phyloP scores from a whole-genome alignment of 768 basidiomycete genomes.

The Russula lepida region DNA sequence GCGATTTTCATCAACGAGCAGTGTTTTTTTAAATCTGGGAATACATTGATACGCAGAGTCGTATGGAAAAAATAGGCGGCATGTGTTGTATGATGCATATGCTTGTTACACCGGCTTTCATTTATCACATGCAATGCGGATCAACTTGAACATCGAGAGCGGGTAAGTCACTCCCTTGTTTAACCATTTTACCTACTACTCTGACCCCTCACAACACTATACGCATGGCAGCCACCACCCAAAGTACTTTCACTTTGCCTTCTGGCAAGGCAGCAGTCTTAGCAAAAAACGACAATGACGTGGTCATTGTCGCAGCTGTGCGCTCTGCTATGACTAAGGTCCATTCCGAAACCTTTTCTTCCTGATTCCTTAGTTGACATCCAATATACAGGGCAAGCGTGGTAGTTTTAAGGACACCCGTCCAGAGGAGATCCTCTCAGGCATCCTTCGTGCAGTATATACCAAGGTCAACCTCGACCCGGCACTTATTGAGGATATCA shows the following conservation, averaged over 20 bases:
- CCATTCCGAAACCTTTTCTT: conserved; percentile 1
- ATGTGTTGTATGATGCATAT: too few species aligned
- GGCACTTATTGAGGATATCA: conserved; percentile 72
- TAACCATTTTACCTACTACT: too few species aligned
- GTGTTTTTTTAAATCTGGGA: too few species aligned
- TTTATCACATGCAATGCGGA: conserved; percentile 8
- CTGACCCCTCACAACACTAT: background rate
- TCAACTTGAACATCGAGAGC: too few species aligned
- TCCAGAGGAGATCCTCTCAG: conserved; percentile 73
- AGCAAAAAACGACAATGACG: conserved; percentile 71
- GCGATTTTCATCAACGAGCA: background rate
- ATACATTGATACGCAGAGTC: too few species aligned
- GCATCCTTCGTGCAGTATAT: conserved; percentile 68
- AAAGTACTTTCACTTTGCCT: conserved; percentile 19
- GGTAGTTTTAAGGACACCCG: conserved; percentile 89
- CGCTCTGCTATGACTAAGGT: conserved; percentile 93
- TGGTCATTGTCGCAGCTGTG: conserved; percentile 83
- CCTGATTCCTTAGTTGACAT: conserved; percentile 1
- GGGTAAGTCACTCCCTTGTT: too few species aligned
- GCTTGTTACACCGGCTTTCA: too few species aligned
- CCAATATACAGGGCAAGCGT: conserved; percentile 53
- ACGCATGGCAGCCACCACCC: conserved; percentile 22
- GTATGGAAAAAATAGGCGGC: too few species aligned
- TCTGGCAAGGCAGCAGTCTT: conserved; percentile 30
- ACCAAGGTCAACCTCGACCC: conserved; percentile 64